Evolutionary conservation across 352 stramenopile genomes (phyloP), one percentile per base, ranked within the genome.

Genomic region (Pythium scleroteichum): DNA sequence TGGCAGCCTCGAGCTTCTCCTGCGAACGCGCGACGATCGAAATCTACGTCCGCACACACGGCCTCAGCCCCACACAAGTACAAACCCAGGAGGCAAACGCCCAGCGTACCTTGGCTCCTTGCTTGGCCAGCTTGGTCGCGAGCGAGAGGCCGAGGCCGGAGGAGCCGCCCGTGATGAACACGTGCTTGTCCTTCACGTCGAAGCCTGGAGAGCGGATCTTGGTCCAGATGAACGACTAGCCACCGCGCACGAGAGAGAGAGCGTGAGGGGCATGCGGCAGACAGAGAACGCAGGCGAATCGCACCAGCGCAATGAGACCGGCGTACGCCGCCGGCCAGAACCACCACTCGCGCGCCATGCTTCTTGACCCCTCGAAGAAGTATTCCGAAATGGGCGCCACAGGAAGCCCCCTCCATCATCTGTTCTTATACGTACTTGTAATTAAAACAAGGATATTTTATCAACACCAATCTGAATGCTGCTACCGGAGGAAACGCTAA

Each of bases 151-250:
- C 85, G 24, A 94, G 76, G 7, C 85, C 85, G 4, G 76, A 79
- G 62, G 72, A 88, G 39, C 82, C 85, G 29, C 85, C 69, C 1
- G 82, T 88, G 59, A 92, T 86, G 56, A 92, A 90, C 48, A 91
- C 81, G 73, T 94, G 85, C 59, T 92, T 90, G 66, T 73, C 83
- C 12, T 85, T 71, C 45, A 94, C 83, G 45, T 88, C 62, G 39
- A 92, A 92, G 47, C 79, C 81, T 17, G 85, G 81, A 17, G 76
- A 74, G 3, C 68, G 66, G 26, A 90, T 20, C 63, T 90, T 92
- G 22, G 71, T 90, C 55, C 71, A 67, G 32, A 89, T 58, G 32
- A 79, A 80, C 26, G 82, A 90, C 82, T 92, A 35, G 29, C 29
- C 29, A 59, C 14, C 63, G 33, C 29, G 17, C 24, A 29, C 40